These are phyloP conservation scores for Puccinia triticina DNA, from an alignment of 1,284 basidiomycete species.

Conservation along the genomic window DNA sequence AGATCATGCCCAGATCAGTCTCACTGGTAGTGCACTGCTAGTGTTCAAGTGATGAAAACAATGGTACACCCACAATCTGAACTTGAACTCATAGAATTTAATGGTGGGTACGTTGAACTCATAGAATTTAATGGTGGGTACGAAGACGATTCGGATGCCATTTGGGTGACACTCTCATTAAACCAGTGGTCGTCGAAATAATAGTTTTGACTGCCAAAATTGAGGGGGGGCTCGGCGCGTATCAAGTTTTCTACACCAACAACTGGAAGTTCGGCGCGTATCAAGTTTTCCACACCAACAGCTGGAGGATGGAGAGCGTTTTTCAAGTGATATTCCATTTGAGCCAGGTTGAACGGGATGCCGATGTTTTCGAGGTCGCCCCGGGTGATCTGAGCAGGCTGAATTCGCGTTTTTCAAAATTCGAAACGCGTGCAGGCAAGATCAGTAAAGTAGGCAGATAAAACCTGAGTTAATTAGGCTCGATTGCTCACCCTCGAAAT, in stretches of 20 bases:
- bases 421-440: not conserved
- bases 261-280: not conserved
- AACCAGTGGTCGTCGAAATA: not conserved
- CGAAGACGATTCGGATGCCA: not conserved
- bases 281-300: not conserved
- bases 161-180: not conserved
- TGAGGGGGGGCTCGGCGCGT: not conserved
- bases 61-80: slow-evolving; percentile 18
- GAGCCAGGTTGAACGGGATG: not conserved
- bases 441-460: not conserved
- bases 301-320: not conserved
- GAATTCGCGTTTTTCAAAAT: not conserved
- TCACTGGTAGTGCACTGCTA: not conserved
- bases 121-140: slow-evolving; percentile 3
- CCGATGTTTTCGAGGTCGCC: slow-evolving; percentile 2
- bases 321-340: not conserved
- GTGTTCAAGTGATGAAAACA: not conserved
- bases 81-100: not conserved
- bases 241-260: not conserved
- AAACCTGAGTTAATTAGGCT: not conserved
- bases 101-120: no score
- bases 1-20: not conserved
- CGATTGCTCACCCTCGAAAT: slow-evolving; percentile 19
- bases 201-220: not conserved
- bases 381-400: not conserved